Evolutionary conservation across 805 yeast genomes (phyloP).

Genomic region (Peterozyma toletana): DNA sequence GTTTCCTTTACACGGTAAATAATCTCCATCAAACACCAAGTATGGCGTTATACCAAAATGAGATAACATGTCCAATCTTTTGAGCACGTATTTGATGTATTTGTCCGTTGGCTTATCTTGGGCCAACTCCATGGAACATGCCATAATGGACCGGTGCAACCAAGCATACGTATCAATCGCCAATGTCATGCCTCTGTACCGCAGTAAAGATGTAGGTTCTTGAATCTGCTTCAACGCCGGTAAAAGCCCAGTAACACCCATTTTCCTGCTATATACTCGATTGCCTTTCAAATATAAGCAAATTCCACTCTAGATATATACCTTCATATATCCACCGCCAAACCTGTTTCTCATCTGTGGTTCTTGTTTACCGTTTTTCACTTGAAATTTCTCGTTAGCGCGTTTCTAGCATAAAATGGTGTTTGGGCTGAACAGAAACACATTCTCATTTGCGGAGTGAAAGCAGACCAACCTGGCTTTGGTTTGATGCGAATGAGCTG

Average conservation of each 20-base stretch:
- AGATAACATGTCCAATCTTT: slow-evolving; percentile 57
- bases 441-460: too few species aligned
- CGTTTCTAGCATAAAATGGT: too few species aligned
- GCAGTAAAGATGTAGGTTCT: slow-evolving; percentile 44
- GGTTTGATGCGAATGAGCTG: too few species aligned
- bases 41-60: slow-evolving; percentile 72
- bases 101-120: slow-evolving; percentile 62
- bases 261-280: slow-evolving; percentile 15
- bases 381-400: too few species aligned
- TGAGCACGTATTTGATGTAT: slow-evolving; percentile 63
- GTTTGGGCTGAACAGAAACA: too few species aligned
- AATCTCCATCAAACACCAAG: slow-evolving; percentile 90
- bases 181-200: slow-evolving; percentile 64
- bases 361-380: too few species aligned
- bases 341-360: too few species aligned
- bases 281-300: too few species aligned
- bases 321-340: too few species aligned
- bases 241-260: slow-evolving; percentile 83
- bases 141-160: slow-evolving; percentile 81
- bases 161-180: slow-evolving; percentile 98
- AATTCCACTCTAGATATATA: too few species aligned
- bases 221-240: slow-evolving; percentile 76
- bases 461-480: too few species aligned
- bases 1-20: slow-evolving; percentile 67
- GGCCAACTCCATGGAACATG: slow-evolving; percentile 81